A percentile compares a stretch with the other conserved stretches of the same genome.
These are phyloP conservation scores for Linderniella brevidens DNA, from an alignment of 257 asterid genomes.

Conservation along the genomic window DNA sequence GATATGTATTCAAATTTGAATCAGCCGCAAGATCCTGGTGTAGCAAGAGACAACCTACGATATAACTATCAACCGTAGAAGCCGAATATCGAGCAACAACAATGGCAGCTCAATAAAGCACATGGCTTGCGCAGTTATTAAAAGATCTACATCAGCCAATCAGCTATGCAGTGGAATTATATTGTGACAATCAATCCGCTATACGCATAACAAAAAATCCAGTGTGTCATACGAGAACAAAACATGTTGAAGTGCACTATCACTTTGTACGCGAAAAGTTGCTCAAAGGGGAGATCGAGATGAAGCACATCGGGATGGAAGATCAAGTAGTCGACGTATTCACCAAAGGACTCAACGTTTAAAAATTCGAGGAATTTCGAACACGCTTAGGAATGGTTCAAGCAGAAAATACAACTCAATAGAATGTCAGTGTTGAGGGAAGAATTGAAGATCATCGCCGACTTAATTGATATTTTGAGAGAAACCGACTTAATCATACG, in stretches of 20 bases:
- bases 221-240: neutral
- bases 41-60: neutral
- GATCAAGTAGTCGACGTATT: neutral
- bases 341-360: neutral
- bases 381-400: neutral
- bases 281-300: neutral
- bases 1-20: neutral
- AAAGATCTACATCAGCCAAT: neutral
- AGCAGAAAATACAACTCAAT: no score
- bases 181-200: conserved; percentile 1
- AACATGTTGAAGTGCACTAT: neutral
- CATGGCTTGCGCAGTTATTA: neutral
- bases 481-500: no score
- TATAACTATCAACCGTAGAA: neutral
- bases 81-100: neutral
- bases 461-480: no score
- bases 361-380: neutral
- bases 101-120: neutral
- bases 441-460: neutral
- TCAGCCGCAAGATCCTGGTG: neutral
- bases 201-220: neutral
- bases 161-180: neutral
- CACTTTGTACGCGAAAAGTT: neutral
- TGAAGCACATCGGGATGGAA: neutral
- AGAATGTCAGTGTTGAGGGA: neutral